These are phyloP conservation scores for Monosporozyma aerobia DNA, from an alignment of 805 yeast genomes.

Conservation along the genomic window DNA sequence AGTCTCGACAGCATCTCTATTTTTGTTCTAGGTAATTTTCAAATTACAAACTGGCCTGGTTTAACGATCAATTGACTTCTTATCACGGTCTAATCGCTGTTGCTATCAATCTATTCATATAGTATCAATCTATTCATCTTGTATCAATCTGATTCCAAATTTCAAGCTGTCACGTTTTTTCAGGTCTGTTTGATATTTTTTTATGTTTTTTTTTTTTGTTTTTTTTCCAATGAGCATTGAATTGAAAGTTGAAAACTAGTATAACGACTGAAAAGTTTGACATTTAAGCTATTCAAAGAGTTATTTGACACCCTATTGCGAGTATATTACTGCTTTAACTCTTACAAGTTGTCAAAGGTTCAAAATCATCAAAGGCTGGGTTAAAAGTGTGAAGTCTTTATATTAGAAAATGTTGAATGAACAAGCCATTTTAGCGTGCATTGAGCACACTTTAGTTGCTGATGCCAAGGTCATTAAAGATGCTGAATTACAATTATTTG, in stretches of 20 bases:
- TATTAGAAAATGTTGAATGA: constrained; percentile 32
- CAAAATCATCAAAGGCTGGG: not conserved
- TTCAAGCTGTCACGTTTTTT: not conserved
- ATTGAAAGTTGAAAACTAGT: not conserved
- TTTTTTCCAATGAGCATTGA: not conserved
- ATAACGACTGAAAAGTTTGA: not conserved
- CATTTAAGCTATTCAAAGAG: not conserved
- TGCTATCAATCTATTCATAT: no score
- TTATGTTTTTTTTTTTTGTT: not conserved
- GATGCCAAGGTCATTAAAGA: constrained; percentile 40
- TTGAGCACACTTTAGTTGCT: constrained; percentile 48
- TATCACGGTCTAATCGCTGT: no score
- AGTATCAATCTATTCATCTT: not conserved
- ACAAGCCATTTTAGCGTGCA: constrained; percentile 39
- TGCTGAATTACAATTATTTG: constrained; percentile 43
- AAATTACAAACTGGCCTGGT: no score
- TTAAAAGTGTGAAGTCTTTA: not conserved
- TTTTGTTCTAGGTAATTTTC: not conserved
- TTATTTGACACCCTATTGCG: no score
- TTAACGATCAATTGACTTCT: not conserved
- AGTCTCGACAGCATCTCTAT: not conserved
- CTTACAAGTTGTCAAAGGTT: not conserved
- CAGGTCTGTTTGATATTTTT: not conserved
- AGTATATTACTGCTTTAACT: no score
- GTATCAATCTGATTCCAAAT: not conserved